phyloP scores from a whole-genome alignment of 176 grass and related monocot species.

The Melocanna baccifera region DNA sequence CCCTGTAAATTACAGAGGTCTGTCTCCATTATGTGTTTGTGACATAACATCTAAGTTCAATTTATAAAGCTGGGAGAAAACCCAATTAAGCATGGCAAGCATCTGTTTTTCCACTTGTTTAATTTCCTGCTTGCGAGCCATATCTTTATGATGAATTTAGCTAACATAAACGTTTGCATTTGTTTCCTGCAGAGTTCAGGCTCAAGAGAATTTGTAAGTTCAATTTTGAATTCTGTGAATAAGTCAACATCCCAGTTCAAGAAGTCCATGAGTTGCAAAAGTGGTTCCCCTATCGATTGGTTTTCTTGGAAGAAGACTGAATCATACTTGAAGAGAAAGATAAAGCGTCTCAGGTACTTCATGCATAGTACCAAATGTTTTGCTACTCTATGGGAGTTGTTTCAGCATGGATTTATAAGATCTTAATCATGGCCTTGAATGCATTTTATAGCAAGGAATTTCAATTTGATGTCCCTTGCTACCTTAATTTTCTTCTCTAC shows the following conservation, averaged over 20 bases:
- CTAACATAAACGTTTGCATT: slow-evolving; percentile 3
- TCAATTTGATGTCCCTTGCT: background rate
- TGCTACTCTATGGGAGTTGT: background rate
- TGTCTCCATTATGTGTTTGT: background rate
- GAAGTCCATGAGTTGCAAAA: slow-evolving; percentile 54
- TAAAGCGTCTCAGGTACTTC: slow-evolving; percentile 74
- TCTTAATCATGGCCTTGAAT: background rate
- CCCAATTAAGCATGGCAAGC: background rate
- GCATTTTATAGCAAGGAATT: background rate
- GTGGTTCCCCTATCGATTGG: slow-evolving; percentile 65
- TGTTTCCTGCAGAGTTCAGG: slow-evolving; percentile 51
- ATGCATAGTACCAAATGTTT: background rate
- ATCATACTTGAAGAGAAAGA: slow-evolving; percentile 93
- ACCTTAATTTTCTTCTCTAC: background rate
- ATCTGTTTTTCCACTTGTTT: background rate
- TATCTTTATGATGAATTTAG: slow-evolving; percentile 12
- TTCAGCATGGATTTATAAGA: background rate
- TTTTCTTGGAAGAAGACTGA: slow-evolving; percentile 77
- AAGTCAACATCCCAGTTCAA: slow-evolving; percentile 79
- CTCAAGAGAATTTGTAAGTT: slow-evolving; percentile 58
- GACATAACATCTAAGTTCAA: background rate
- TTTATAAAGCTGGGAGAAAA: background rate
- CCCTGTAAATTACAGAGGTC: background rate
- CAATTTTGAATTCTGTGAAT: slow-evolving; percentile 62
- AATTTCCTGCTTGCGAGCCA: background rate